A percentile compares a stretch with the other conserved stretches of the same genome.
Conservation (phyloP, 805 yeast genomes). For the Suhomyces xylopsoci region DNA sequence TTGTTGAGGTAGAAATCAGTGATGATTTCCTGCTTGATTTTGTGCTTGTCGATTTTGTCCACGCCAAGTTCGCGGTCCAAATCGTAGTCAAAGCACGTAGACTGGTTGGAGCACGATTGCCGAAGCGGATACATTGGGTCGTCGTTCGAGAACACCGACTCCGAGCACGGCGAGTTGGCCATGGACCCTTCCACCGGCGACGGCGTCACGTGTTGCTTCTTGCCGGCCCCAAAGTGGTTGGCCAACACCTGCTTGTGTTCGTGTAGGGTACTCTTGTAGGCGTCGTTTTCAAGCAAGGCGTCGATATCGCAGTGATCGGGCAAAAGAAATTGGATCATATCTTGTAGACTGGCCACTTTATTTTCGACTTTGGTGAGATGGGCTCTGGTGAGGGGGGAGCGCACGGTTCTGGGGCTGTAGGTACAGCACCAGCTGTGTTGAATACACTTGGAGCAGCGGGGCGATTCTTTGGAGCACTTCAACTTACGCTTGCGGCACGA, state of each 20-base stretch:
- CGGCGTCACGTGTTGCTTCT: background rate
- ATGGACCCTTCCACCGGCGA: slow-evolving; percentile 8
- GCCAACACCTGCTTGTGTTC: background rate
- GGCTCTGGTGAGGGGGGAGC: slow-evolving; percentile 81
- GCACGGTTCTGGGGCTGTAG: slow-evolving; percentile 72
- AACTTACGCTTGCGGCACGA: slow-evolving; percentile 78
- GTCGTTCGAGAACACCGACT: slow-evolving; percentile 24
- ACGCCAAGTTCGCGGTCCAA: background rate
- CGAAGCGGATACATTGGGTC: slow-evolving; percentile 12
- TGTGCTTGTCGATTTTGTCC: slow-evolving; percentile 13
- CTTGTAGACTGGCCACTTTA: slow-evolving; percentile 28
- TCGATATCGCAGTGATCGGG: slow-evolving; percentile 23
- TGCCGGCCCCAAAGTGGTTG: background rate
- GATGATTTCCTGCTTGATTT: slow-evolving; percentile 39
- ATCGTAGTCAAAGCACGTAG: slow-evolving; percentile 6
- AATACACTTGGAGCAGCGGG: slow-evolving; percentile 72
- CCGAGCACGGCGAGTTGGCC: slow-evolving; percentile 23
- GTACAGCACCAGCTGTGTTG: slow-evolving; percentile 71
- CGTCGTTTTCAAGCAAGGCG: slow-evolving; percentile 14
- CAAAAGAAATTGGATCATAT: slow-evolving; percentile 30
- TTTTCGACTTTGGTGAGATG: slow-evolving; percentile 75
- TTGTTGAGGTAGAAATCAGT: slow-evolving; percentile 39
- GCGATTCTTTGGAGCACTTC: slow-evolving; percentile 75
- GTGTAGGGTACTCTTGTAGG: slow-evolving; percentile 10
- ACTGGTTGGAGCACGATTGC: slow-evolving; percentile 13